A percentile compares a stretch with the other conserved stretches of the same genome.
These are phyloP conservation scores for Colletotrichum spinosum DNA, from an alignment of 2,329 filamentous ascomycete species.

Conservation along the genomic window DNA sequence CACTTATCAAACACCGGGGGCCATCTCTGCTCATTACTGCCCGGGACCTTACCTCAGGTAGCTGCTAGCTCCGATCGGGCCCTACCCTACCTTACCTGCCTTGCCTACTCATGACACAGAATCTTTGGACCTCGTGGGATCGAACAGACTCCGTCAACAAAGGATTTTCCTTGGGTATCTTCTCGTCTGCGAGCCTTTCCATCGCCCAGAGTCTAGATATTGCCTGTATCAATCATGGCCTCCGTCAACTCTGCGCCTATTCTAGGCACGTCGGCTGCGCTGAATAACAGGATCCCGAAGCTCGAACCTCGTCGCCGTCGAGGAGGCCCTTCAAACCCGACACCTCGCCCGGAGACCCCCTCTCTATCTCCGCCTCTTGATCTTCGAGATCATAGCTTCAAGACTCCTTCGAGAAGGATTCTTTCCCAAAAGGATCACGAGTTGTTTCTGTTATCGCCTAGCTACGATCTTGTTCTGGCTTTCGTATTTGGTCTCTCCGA, in stretches of 20 bases:
- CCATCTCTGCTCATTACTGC: too few relatives aligned
- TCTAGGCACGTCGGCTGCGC: background rate
- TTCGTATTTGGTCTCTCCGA: slow-evolving; percentile 92
- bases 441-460: slow-evolving; percentile 81
- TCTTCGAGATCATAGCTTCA: slow-evolving; percentile 70
- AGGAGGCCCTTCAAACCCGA: slow-evolving; percentile 61
- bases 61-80: too few relatives aligned
- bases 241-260: slow-evolving; percentile 7
- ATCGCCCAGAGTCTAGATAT: background rate
- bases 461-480: slow-evolving; percentile 80
- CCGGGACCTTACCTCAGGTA: too few relatives aligned
- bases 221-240: slow-evolving; percentile 12
- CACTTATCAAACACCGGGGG: too few relatives aligned
- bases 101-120: too few relatives aligned
- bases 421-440: slow-evolving; percentile 84
- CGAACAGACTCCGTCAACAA: too few relatives aligned
- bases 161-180: too few relatives aligned
- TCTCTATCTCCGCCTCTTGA: slow-evolving; percentile 76
- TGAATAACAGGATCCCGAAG: slow-evolving; percentile 65
- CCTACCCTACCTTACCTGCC: too few relatives aligned
- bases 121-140: too few relatives aligned
- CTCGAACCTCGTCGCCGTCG: slow-evolving; percentile 73
- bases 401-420: slow-evolving; percentile 80
- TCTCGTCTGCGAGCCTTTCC: background rate
- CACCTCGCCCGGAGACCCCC: slow-evolving; percentile 81